These are phyloP conservation scores for Alternaria alternata DNA, from an alignment of 2,329 filamentous ascomycete species.

Conservation along the genomic window DNA sequence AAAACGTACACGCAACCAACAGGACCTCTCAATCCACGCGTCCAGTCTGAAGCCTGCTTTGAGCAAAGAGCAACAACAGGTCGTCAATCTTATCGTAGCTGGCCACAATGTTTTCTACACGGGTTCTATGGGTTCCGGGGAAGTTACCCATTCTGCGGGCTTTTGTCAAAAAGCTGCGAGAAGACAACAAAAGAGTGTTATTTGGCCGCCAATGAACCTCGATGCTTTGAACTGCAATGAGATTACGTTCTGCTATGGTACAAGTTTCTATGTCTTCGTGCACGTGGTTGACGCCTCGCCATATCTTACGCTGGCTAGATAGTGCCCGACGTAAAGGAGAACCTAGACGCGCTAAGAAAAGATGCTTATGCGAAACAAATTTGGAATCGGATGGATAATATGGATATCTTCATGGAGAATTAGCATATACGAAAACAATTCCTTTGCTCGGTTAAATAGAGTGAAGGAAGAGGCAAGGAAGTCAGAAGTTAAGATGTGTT, in stretches of 20 bases:
- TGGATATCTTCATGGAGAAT: slow-evolving; percentile 68
- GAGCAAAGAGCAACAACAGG: slow-evolving; percentile 57
- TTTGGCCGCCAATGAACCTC: slow-evolving; percentile 67
- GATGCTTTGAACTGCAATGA: slow-evolving; percentile 67
- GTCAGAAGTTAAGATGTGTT: background rate
- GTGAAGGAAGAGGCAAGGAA: slow-evolving; percentile 53
- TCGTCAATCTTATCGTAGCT: slow-evolving; percentile 61
- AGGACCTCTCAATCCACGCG: background rate
- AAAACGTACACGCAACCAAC: background rate
- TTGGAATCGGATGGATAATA: slow-evolving; percentile 29
- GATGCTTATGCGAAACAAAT: background rate
- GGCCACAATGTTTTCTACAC: slow-evolving; percentile 71
- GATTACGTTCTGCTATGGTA: slow-evolving; percentile 55
- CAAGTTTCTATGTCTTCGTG: background rate
- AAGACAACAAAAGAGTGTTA: slow-evolving; percentile 50
- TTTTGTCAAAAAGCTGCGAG: slow-evolving; percentile 53
- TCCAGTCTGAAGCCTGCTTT: background rate
- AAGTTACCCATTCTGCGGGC: slow-evolving; percentile 65
- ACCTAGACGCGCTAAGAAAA: background rate
- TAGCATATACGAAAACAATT: slow-evolving; percentile 66
- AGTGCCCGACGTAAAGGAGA: background rate
- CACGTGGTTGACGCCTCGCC: background rate
- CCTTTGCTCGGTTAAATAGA: slow-evolving; percentile 60
- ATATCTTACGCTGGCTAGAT: background rate
- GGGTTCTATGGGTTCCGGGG: slow-evolving; percentile 67